Conservation (phyloP, 1,139 yeast species). For the Trichomonascaceae sp. region DNA sequence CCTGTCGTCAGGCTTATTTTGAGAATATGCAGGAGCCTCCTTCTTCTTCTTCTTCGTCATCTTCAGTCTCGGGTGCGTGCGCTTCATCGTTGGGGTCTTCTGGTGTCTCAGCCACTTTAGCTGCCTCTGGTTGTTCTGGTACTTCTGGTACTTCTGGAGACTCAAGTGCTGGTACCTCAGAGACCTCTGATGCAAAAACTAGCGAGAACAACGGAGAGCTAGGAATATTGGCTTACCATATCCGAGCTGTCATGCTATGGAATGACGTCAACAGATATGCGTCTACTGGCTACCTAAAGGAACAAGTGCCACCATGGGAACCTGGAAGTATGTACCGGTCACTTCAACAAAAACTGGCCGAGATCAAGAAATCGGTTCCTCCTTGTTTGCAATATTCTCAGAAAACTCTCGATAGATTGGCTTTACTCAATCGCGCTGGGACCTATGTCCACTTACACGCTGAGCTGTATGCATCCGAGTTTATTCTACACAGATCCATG, state of each 20-base stretch:
- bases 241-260: constrained; percentile 22
- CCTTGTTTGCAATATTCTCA: constrained; percentile 14
- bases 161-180: constrained; percentile 12
- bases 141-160: constrained; percentile 17
- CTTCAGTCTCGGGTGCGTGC: too few species aligned
- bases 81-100: too few species aligned
- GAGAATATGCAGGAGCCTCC: constrained; percentile 8
- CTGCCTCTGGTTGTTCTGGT: constrained; percentile 21
- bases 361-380: constrained; percentile 10
- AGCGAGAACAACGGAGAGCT: constrained; percentile 3
- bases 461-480: constrained; percentile 14
- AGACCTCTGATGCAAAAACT: too few species aligned
- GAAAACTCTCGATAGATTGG: constrained; percentile 11
- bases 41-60: too few species aligned
- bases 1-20: constrained; percentile 22
- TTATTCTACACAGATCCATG: constrained; percentile 16
- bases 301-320: constrained; percentile 15
- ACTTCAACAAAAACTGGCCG: constrained; percentile 3
- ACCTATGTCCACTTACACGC: constrained; percentile 17
- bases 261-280: constrained; percentile 21
- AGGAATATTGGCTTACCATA: constrained; percentile 21
- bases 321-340: constrained; percentile 9
- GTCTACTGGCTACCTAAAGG: constrained; percentile 10
- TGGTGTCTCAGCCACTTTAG: too few species aligned
- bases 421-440: constrained; percentile 14